These are phyloP conservation scores for Dryadomyces sulphureus DNA, from an alignment of 2,329 filamentous ascomycete genomes.

Conservation along the genomic window DNA sequence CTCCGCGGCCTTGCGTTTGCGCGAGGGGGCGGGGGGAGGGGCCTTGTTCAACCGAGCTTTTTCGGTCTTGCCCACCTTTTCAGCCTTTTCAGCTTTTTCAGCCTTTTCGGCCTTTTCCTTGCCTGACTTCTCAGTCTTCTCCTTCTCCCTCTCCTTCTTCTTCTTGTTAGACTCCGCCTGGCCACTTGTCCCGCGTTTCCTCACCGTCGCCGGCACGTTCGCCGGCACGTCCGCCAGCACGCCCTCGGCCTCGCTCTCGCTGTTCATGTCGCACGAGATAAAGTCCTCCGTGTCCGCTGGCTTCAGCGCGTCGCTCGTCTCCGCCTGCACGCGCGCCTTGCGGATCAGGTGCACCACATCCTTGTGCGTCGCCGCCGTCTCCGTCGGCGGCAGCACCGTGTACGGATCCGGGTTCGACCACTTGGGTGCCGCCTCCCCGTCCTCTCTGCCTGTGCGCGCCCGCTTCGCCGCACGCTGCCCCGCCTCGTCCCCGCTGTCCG, in stretches of 20 bases:
- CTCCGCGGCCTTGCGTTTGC: conserved; percentile 63
- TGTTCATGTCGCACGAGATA: conserved; percentile 67
- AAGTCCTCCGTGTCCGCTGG: conserved; percentile 62
- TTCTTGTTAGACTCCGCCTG: not conserved
- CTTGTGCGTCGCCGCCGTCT: conserved; percentile 57
- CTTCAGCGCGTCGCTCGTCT: conserved; percentile 28
- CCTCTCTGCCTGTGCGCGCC: too few relatives aligned
- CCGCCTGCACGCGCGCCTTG: conserved; percentile 59
- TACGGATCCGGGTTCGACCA: conserved; percentile 98
- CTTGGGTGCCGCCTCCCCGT: conserved; percentile 36
- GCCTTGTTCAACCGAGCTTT: not conserved
- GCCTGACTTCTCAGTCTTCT: too few relatives aligned
- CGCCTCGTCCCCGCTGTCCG: conserved; percentile 41
- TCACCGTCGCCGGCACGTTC: conserved; percentile 9
- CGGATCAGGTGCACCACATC: conserved; percentile 86
- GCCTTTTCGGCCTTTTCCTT: not conserved
- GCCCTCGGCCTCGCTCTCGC: conserved; percentile 23
- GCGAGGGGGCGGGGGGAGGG: conserved; percentile 20
- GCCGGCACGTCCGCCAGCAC: not conserved
- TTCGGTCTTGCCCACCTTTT: not conserved
- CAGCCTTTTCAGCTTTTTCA: not conserved
- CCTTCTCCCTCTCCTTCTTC: not conserved
- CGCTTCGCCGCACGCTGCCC: too few relatives aligned
- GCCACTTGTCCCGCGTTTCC: not conserved
- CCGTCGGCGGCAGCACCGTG: conserved; percentile 67